phyloP scores from a whole-genome alignment of 2,329 filamentous ascomycete genomes.

The Trichoderma simmonsii region DNA sequence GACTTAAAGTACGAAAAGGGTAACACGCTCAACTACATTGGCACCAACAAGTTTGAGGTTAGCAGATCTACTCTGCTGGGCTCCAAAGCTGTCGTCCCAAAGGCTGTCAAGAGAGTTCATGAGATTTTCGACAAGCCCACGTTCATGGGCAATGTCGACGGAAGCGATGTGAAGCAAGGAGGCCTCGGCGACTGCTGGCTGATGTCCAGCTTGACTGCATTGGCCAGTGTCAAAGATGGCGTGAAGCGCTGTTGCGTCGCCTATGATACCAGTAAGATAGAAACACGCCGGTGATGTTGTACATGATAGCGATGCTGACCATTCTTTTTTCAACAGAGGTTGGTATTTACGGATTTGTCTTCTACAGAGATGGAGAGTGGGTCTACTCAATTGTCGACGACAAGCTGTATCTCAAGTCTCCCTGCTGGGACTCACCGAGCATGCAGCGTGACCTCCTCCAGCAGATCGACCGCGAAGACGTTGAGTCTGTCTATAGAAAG shows the following conservation, averaged over 20 bases:
- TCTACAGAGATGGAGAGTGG: conserved; percentile 86
- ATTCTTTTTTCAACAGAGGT: conserved; percentile 41
- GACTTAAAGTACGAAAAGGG: conserved; percentile 65
- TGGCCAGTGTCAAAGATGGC: conserved; percentile 68
- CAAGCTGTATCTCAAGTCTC: conserved; percentile 79
- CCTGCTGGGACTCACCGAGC: conserved; percentile 76
- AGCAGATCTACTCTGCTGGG: conserved; percentile 43
- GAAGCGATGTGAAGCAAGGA: conserved; percentile 75
- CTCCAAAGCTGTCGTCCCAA: conserved; percentile 55
- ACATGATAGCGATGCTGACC: conserved; percentile 17
- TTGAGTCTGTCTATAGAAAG: conserved; percentile 67
- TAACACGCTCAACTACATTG: conserved; percentile 53
- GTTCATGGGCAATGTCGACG: conserved; percentile 63
- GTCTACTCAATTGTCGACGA: conserved; percentile 89
- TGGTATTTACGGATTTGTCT: conserved; percentile 87
- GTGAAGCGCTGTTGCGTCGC: conserved; percentile 74
- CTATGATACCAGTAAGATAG: conserved; percentile 56
- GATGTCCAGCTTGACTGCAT: conserved; percentile 71
- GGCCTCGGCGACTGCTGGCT: conserved; percentile 80
- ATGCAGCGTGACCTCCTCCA: conserved; percentile 71
- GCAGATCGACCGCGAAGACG: conserved; percentile 70
- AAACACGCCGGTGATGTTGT: background rate
- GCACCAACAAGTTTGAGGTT: conserved; percentile 51
- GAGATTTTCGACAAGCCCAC: conserved; percentile 73
- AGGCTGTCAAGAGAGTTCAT: conserved; percentile 70